Base-by-base conservation (phyloP, 768 basidiomycete species). In the Boletus vermiculosoides region DNA sequence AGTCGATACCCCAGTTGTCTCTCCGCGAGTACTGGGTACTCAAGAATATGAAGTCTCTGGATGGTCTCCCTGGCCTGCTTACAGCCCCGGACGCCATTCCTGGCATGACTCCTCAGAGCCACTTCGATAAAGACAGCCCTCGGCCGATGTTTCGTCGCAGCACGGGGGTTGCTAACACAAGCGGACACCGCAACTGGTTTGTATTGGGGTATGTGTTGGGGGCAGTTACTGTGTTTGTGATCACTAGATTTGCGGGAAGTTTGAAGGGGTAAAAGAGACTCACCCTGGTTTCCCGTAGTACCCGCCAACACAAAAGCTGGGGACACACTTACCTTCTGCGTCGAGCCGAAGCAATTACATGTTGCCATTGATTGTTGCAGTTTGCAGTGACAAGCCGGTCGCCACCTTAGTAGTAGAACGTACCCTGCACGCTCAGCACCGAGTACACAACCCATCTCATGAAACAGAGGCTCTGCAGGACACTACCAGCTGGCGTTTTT, bases 1-100 rank as follows among this genome's bases (percentile, higher is more conserved):
- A 54, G 31, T 37, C 63, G 44, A 7, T 23, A 16, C n/a, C 54
- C n/a, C 28, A 34, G 28, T 64, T 74, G 16, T 81, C 83, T 3
- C 71, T 87, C 58, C 79, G 73, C 61, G 63, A 68, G 7, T 85
- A 84, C 66, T 88, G 86, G 85, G 63, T 64, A 15, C 54, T 59
- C 20, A 66, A 75, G 42, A 88, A 87, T 64, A n/a, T 63, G 44
- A 69, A 61, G 20, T 85, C 83, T 53, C 65, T 87, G 50, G 85
- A 87, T 57, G 86, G 85, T 4, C 74, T 88, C 1, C 79, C 83
- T 2, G 85, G 78, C 0, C 59, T 87, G 48, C 45, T 59, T 10
- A 66, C 62, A 5, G 71, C 61, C 1, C 70, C 70, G 18, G 67
- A 63, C 2, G 58, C 62, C 11, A 40, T 63, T 7, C 56, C 60